A percentile compares a stretch with the other conserved stretches of the same genome.
Conservation (phyloP, 1,284 basidiomycete genomes). For the Afroboletus lepidellus region DNA sequence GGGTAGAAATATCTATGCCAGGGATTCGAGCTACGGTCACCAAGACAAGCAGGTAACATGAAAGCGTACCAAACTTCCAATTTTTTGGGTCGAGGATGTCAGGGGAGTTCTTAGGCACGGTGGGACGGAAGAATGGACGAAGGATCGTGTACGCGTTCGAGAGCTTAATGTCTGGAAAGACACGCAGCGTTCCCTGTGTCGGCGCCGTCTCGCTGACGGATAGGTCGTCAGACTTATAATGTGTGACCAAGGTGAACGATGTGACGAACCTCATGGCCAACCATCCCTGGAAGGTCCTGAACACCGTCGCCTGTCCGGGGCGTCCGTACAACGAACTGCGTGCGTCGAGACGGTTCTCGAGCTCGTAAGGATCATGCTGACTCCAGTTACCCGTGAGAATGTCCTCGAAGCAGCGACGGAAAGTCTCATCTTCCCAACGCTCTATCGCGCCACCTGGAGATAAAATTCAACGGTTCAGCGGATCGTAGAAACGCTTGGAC, state of each 20-base stretch:
- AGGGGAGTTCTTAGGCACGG: conserved; percentile 39
- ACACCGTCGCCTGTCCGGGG: conserved; percentile 63
- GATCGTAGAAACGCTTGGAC: neutral
- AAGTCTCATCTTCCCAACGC: conserved; percentile 78
- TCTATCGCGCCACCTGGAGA: conserved; percentile 71
- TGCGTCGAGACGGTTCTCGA: conserved; percentile 61
- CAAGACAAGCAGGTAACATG: neutral
- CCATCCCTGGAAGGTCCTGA: conserved; percentile 84
- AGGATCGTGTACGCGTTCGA: conserved; percentile 81
- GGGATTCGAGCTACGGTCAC: neutral
- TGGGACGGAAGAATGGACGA: conserved; percentile 77
- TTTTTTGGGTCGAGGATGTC: conserved; percentile 56
- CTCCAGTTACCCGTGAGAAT: conserved; percentile 72
- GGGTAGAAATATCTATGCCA: conserved; percentile 47
- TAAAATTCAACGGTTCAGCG: no score
- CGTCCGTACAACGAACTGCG: conserved; percentile 60
- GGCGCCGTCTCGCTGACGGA: conserved; percentile 62
- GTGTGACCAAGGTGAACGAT: neutral
- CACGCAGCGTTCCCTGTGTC: conserved; percentile 73
- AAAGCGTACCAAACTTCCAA: conserved; percentile 65
- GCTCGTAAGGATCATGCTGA: conserved; percentile 68
- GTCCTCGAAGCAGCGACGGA: conserved; percentile 63
- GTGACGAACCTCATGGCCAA: conserved; percentile 54
- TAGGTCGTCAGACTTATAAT: neutral
- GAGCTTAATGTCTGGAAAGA: conserved; percentile 74